Conservation (phyloP, 2,329 filamentous ascomycete species). For the Xylaria sp. region DNA sequence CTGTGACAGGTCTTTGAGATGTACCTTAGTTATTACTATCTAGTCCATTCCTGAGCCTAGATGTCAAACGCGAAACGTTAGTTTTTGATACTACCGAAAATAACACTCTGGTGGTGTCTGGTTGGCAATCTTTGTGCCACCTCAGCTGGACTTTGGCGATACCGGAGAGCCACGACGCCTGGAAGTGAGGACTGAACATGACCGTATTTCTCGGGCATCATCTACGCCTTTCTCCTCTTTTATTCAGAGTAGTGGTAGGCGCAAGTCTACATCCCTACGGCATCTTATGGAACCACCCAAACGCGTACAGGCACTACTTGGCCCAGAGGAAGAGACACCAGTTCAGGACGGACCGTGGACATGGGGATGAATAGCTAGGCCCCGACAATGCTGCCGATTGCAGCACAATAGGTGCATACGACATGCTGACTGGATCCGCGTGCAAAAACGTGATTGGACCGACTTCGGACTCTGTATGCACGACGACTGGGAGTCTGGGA, state of each 20-base stretch:
- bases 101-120: no score
- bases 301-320: background rate
- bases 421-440: conserved; percentile 27
- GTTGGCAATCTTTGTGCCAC: no score
- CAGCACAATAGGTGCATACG: conserved; percentile 9
- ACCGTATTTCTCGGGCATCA: background rate
- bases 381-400: background rate
- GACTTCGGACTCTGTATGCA: conserved; percentile 4
- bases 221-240: background rate
- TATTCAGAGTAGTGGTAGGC: background rate
- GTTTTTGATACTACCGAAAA: no score
- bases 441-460: conserved; percentile 23
- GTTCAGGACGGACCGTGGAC: no score
- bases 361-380: no score
- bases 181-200: background rate
- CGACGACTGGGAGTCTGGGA: conserved; percentile 13
- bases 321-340: no score
- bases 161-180: conserved; percentile 9
- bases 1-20: background rate
- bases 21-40: background rate
- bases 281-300: background rate
- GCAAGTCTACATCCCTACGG: background rate
- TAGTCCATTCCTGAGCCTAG: background rate
- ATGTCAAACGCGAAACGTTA: background rate
- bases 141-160: no score